Evolutionary conservation across 2,329 filamentous ascomycete genomes (phyloP).

Genomic region (Emmonsia crescens): DNA sequence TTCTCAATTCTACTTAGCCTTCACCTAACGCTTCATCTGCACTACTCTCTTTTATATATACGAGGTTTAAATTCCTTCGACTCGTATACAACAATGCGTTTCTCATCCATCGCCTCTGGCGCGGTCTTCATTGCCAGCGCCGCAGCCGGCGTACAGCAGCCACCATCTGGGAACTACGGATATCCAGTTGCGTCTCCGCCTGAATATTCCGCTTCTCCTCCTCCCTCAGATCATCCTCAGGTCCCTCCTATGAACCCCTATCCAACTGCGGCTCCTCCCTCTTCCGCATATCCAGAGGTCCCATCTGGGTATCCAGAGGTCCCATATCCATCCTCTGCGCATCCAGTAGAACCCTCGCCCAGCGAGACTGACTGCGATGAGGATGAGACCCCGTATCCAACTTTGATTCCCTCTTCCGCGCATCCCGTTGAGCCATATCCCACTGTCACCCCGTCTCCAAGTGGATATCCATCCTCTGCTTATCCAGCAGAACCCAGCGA

Average conservation of each 20-base stretch:
- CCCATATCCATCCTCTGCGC: no score
- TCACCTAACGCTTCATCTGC: not conserved
- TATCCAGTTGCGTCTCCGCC: not conserved
- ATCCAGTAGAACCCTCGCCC: not conserved
- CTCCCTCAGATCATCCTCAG: not conserved
- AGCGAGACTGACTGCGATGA: no score
- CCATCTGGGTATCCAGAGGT: not conserved
- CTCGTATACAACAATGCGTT: slow-evolving; percentile 38
- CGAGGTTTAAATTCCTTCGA: not conserved
- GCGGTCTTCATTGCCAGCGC: slow-evolving; percentile 32
- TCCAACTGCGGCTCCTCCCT: no score
- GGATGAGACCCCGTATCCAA: not conserved
- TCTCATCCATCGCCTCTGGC: slow-evolving; percentile 33
- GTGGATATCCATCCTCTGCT: not conserved
- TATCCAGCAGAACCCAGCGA: not conserved
- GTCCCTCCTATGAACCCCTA: not conserved
- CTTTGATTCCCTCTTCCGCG: no score
- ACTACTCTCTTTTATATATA: not conserved
- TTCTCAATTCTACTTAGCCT: not conserved
- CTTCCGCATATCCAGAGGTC: not conserved
- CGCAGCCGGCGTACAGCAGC: slow-evolving; percentile 16
- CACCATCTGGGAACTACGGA: not conserved
- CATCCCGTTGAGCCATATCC: no score
- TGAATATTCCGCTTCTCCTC: not conserved
- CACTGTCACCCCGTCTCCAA: not conserved